Base-by-base conservation (phyloP, 1,139 yeast species). In the Saccharomyces pastorianus region DNA sequence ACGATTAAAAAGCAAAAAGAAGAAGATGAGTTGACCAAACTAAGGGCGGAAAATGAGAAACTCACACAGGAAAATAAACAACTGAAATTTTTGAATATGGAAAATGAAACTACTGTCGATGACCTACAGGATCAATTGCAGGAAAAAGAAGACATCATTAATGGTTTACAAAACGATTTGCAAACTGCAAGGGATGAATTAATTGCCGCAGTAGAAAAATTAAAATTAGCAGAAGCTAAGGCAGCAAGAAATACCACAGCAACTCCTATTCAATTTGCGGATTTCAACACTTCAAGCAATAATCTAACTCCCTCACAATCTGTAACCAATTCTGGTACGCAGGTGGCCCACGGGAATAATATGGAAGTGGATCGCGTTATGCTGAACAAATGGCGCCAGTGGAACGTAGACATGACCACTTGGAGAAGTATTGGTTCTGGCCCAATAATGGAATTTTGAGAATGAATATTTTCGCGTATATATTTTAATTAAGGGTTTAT, bases 331-430 rank as follows among this genome's bases (percentile, higher is more conserved):
- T 38, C 11, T 38, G 25, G 11, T 20, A 20, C 44, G 7, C 44
- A 17, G 25, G 20, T 38, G 44, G 26, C 44, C 20, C 44, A n/a
- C 20, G 26, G 26, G 6, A 38, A 38, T 11, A 38, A 56, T 48
- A 48, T 54, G 57, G 29, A 60, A 59, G 27, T 58, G 7, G 67
- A 72, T 49, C 69, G 71, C 48, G 64, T 67, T 1, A 61, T 64
- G 51, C 65, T 80, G 66, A 73, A 69, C 70, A 79, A 82, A 59
- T 90, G 96, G 96, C 82, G 83, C 61, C 84, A 83, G 46, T 90
- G 95, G 93, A 89, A 85, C 65, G 80, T 88, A 3, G 96, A 90
- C 64, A 87, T 90, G 95, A 77, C 88, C 25, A 66, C 70, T 27
- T 90, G 97, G 97, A 77, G 85, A 65, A 76, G 80, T 51, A 73